Percentiles rank a stretch among this genome's conserved stretches.
Evolutionary conservation across 2,329 filamentous ascomycete species (phyloP).

Genomic region (Cladophialophora immunda): DNA sequence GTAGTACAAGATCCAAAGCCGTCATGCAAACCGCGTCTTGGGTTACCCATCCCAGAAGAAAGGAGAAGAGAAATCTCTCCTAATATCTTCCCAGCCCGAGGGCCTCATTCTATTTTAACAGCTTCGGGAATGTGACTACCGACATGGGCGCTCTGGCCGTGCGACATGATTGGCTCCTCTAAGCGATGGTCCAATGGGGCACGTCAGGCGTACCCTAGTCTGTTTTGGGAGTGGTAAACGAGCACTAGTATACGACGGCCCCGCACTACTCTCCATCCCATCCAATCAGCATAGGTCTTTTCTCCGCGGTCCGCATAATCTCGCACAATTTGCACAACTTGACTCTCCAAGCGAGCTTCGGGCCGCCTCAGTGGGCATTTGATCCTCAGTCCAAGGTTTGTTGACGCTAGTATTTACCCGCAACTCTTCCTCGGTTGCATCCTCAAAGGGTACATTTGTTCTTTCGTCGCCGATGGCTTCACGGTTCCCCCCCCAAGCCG

Average conservation of each 20-base stretch:
- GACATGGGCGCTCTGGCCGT: not conserved
- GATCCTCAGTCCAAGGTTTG: not conserved
- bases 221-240: constrained; percentile 9
- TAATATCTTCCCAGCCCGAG: too few relatives aligned
- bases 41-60: too few relatives aligned
- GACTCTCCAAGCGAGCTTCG: not conserved
- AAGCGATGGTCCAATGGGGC: not conserved
- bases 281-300: not conserved
- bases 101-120: not conserved
- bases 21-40: too few relatives aligned
- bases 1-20: too few relatives aligned
- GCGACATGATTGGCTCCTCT: too few relatives aligned
- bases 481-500: not conserved
- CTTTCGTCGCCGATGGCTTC: not conserved
- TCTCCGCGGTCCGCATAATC: not conserved
- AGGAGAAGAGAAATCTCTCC: not conserved
- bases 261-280: not conserved
- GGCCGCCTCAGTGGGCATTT: not conserved
- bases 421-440: not conserved
- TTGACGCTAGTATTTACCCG: not conserved
- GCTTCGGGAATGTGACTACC: not conserved
- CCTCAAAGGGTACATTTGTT: not conserved
- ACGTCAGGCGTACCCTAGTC: constrained; percentile 1
- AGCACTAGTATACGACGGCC: not conserved
- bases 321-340: constrained; percentile 9